phyloP scores from a whole-genome alignment of 1,284 basidiomycete species.

The Puccinia triticina region DNA sequence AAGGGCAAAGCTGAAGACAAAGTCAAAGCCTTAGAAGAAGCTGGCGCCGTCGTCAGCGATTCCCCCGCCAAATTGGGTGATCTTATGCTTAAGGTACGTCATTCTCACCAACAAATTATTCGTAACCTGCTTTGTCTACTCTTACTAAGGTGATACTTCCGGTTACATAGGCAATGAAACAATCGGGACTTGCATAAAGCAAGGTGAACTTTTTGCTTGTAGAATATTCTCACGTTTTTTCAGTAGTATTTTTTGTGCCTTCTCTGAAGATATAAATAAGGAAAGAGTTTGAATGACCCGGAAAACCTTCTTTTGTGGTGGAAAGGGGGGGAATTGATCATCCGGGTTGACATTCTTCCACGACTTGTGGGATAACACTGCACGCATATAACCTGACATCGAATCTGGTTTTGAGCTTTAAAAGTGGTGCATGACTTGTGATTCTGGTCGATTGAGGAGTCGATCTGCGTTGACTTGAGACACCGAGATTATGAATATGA shows the following conservation, averaged over 20 bases:
- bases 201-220: not conserved
- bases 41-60: conserved; percentile 90
- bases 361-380: too few relatives aligned
- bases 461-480: too few relatives aligned
- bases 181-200: conserved; percentile 14
- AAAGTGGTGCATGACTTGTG: too few relatives aligned
- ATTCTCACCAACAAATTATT: not conserved
- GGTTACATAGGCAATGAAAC: conserved; percentile 28
- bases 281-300: not conserved
- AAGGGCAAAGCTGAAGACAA: conserved; percentile 97
- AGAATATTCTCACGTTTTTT: conserved; percentile 10
- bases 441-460: too few relatives aligned
- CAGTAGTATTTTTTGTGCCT: not conserved
- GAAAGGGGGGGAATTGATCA: too few relatives aligned
- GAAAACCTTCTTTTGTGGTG: not conserved
- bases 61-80: conserved; percentile 92
- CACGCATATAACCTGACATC: not conserved
- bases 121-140: not conserved
- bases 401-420: not conserved
- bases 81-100: conserved; percentile 77
- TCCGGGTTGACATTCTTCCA: too few relatives aligned
- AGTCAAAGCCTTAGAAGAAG: conserved; percentile 87
- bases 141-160: not conserved
- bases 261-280: not conserved
- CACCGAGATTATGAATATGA: too few relatives aligned